Base-by-base conservation (phyloP, 106 monocot genomes). In the Dendrobium huoshanense region DNA sequence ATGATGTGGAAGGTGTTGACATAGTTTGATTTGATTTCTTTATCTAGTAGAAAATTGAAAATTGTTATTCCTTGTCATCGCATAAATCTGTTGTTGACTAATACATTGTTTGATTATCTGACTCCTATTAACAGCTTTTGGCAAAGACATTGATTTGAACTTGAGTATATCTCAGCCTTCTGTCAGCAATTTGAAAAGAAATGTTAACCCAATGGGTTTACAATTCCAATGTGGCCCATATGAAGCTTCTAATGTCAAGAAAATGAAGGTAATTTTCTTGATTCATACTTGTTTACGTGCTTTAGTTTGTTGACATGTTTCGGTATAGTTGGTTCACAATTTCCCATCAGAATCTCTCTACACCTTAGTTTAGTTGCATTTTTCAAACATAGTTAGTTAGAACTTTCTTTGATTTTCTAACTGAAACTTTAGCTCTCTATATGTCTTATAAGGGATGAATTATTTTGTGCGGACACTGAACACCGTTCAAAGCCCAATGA, bases 151-250 rank as follows among this genome's bases (percentile, higher is more conserved):
- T 55, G 95, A 95, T 80, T 75, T 95, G 81, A 84, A 88, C 84
- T 87, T 95, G 83, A 88, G 87, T 33, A 92, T 95, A 77, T 90
- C 88, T 73, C 94, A 88, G 75, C 94, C 92, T 22, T 24, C 31
- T 65, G 73, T 27, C 13, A 44, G 40, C 75, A 86, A 75, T 75
- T 81, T 84, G 17, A 91, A 86, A 73, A 74, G 44, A 65, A 78
- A 82, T 78, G 75, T 61, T 13, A 83, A 74, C 40, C 45, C 79
- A 24, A 29, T 42, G 8, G 73, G 80, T 24, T 76, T 70, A 73
- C 82, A 80, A 27, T 78, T 84, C 51, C 79, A 83, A 8, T 55
- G 42, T 42, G 64, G 88, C 67, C 68, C 85, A 9, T 59, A 59
- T 51, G 85, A 81, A 40, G 56, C 79, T 80, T 72, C 75, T 24